Evolutionary conservation across 129 eudicot species (phyloP).

Genomic region (Saposhnikovia divaricata): DNA sequence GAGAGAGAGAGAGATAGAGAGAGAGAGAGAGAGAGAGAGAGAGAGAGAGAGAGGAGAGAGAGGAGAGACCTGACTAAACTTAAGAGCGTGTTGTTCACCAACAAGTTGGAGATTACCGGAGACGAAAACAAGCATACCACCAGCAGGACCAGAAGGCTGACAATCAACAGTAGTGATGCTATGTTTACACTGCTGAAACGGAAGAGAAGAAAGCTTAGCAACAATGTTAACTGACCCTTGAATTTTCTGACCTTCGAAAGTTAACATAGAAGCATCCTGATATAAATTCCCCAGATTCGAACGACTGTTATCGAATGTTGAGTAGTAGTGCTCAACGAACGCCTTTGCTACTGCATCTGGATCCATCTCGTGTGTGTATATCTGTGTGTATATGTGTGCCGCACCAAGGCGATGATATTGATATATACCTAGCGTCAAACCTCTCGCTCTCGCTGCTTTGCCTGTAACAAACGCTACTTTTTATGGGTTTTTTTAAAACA

Average conservation of each 20-base stretch:
- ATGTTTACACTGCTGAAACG: conserved; percentile 84
- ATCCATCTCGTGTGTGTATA: conserved; percentile 28
- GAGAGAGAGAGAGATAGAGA: too few species aligned
- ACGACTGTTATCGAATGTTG: conserved; percentile 68
- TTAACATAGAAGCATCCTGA: conserved; percentile 64
- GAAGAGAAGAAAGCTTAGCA: conserved; percentile 55
- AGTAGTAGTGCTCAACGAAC: conserved; percentile 86
- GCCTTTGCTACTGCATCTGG: conserved; percentile 73
- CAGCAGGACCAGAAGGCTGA: conserved; percentile 84
- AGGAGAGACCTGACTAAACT: conserved; percentile 67
- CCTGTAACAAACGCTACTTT: background rate
- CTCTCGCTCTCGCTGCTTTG: background rate
- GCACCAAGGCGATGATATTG: background rate
- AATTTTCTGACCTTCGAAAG: conserved; percentile 78
- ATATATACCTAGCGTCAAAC: background rate
- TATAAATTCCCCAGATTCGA: conserved; percentile 47
- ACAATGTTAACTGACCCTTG: conserved; percentile 54
- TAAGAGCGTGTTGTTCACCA: conserved; percentile 81
- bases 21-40: too few species aligned
- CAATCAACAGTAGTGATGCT: conserved; percentile 65
- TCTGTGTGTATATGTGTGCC: background rate
- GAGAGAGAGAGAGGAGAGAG: background rate
- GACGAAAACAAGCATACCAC: conserved; percentile 81
- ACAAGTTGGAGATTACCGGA: conserved; percentile 69
- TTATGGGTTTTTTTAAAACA: background rate